Base-by-base conservation (phyloP, 78 protist species). In the Diacronema lutheri region DNA sequence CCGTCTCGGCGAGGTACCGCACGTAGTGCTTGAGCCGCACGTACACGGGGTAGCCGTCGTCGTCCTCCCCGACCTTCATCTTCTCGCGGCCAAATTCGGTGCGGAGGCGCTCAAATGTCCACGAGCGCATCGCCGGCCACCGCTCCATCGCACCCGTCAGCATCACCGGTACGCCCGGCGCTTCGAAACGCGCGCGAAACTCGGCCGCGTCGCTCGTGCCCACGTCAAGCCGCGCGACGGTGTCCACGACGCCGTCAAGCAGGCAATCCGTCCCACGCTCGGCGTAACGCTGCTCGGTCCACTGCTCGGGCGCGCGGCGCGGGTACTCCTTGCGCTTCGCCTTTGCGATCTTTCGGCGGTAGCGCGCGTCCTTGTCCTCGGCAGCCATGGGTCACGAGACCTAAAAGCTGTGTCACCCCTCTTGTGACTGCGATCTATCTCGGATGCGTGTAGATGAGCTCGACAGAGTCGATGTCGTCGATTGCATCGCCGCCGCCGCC, bases 51-150 rank as follows among this genome's bases (percentile, higher is more conserved):
- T 71, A 71, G 19, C 41, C 33, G 58, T 71, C 79, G 57, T 71
- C 79, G 57, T 71, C 79, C 57, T 40, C 58, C 6, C 79, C 79
- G 9, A 71, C 35, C 33, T 71, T 71, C 55, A 71, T 38, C 19
- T n/a, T 21, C 55, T 71, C 79, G 35, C 37, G 50, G 7, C 35
- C 79, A 26, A 38, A 41, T 13, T 38, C 23, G 20, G 35, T n/a
- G 12, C 40, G 33, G 3, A 71, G 79, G 16, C 37, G 26, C 21
- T 25, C 46, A 37, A 41, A 25, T 7, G 79, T 11, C 79, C 79
- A 71, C 23, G 2, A 10, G 19, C 11, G 0, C 21, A 0, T 5
- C 5, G 79, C 79, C 37, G 11, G 19, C 79, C 58, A 41, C 35
- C 14, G 4, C 6, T n/a, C 37, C 21, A 9, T 11, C 37, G 16